Evolutionary conservation across 495 filamentous ascomycete genomes (phyloP).

Genomic region (Apodospora peruviana): DNA sequence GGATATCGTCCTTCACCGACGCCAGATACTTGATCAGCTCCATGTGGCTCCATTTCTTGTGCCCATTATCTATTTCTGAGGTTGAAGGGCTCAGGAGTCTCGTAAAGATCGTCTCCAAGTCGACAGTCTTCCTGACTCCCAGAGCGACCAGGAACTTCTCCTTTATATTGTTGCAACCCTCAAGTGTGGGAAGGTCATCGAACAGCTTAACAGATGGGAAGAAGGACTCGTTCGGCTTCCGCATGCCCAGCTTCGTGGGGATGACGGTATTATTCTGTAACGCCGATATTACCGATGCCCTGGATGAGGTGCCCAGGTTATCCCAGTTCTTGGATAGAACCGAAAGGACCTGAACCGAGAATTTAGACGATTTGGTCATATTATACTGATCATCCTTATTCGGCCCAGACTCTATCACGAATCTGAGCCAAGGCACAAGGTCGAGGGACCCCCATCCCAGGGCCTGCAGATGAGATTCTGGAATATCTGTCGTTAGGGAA

Average conservation of each 20-base stretch:
- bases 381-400: constrained; percentile 37
- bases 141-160: constrained; percentile 80
- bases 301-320: constrained; percentile 56
- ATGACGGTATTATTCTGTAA: constrained; percentile 69
- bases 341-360: constrained; percentile 71
- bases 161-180: constrained; percentile 69
- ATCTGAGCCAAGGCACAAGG: constrained; percentile 76
- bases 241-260: constrained; percentile 89
- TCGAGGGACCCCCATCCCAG: constrained; percentile 80
- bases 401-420: constrained; percentile 59
- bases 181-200: constrained; percentile 80
- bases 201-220: constrained; percentile 91
- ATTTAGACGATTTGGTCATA: constrained; percentile 63
- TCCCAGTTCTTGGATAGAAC: constrained; percentile 90
- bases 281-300: constrained; percentile 55
- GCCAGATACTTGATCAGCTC: constrained; percentile 91
- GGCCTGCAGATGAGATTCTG: constrained; percentile 59
- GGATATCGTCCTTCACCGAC: constrained; percentile 87
- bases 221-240: constrained; percentile 77
- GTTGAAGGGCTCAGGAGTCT: constrained; percentile 59
- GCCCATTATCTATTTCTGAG: constrained; percentile 28
- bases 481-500: constrained; percentile 55
- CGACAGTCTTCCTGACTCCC: constrained; percentile 82
- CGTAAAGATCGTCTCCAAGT: constrained; percentile 87
- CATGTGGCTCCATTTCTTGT: constrained; percentile 79